Evolutionary conservation across 352 stramenopile genomes (phyloP).

Genomic region (Globisporangium cystogenes): DNA sequence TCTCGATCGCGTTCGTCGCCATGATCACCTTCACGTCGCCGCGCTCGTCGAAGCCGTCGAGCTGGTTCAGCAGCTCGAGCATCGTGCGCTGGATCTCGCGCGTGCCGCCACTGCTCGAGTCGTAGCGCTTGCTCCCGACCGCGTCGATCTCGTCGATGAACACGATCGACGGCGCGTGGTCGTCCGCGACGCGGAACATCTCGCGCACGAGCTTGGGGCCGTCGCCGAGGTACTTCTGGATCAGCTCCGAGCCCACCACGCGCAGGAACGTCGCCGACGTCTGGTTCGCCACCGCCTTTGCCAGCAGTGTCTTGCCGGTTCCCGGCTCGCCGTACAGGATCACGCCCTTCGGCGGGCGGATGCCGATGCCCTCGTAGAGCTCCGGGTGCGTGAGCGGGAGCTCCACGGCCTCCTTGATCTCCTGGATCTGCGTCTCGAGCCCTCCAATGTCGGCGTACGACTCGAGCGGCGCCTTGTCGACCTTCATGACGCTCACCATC

Average conservation of each 20-base stretch:
- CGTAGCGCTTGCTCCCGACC: conserved; percentile 99
- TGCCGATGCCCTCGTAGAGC: conserved; percentile 99
- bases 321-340: conserved; percentile 99
- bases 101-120: conserved; percentile 96
- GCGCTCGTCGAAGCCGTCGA: conserved; percentile 99
- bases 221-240: conserved; percentile 99
- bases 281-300: conserved; percentile 99
- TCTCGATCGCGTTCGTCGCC: conserved; percentile 99
- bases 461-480: conserved; percentile 98
- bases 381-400: conserved; percentile 98
- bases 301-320: conserved; percentile 99
- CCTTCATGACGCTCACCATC: conserved; percentile 99
- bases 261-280: conserved; percentile 99
- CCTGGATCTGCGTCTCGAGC: conserved; percentile 97
- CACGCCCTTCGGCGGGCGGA: conserved; percentile 98
- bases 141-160: conserved; percentile 99
- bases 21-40: conserved; percentile 99
- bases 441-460: conserved; percentile 99
- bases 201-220: conserved; percentile 99
- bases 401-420: conserved; percentile 95
- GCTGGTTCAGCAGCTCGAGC: conserved; percentile 99
- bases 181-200: conserved; percentile 98
- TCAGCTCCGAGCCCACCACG: conserved; percentile 98
- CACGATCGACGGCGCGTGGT: conserved; percentile 98
- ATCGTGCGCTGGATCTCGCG: conserved; percentile 99